These are phyloP conservation scores for Tricholoma flavovirens DNA, from an alignment of 768 basidiomycete species.

Conservation along the genomic window DNA sequence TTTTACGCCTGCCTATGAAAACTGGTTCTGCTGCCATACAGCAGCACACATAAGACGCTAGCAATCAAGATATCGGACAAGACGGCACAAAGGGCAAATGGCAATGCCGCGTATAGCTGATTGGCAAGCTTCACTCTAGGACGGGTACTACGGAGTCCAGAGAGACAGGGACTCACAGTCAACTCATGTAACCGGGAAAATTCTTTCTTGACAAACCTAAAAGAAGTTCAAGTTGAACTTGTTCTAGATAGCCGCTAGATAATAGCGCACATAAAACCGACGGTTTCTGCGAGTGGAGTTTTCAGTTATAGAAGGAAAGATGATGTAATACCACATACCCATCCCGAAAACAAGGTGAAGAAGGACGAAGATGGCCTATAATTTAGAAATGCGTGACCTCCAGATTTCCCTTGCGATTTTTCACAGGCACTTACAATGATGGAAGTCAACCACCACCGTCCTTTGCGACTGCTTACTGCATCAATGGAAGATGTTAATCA, in stretches of 20 bases:
- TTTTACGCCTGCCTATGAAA: constrained; percentile 23
- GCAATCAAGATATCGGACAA: constrained; percentile 42
- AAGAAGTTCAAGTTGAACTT: background rate
- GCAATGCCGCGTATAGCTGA: constrained; percentile 36
- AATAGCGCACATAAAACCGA: constrained; percentile 22
- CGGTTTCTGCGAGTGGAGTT: constrained; percentile 22
- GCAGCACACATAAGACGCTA: constrained; percentile 32
- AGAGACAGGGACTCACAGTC: constrained; percentile 19
- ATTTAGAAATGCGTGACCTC: background rate
- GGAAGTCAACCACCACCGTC: constrained; percentile 24
- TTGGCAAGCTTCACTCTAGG: background rate
- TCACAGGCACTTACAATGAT: constrained; percentile 22
- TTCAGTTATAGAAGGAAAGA: background rate
- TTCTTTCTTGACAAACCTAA: constrained; percentile 32
- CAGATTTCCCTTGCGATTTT: background rate
- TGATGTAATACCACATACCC: constrained; percentile 18
- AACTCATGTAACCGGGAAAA: constrained; percentile 28
- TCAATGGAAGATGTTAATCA: background rate
- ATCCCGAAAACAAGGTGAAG: constrained; percentile 32
- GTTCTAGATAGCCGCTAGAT: background rate
- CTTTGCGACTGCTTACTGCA: constrained; percentile 25
- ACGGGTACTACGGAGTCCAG: background rate
- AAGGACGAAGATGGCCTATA: constrained; percentile 20
- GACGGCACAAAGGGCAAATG: constrained; percentile 40
- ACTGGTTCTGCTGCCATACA: constrained; percentile 34